Evolutionary conservation across 805 yeast genomes (phyloP).

Genomic region (Suhomyces sp.): DNA sequence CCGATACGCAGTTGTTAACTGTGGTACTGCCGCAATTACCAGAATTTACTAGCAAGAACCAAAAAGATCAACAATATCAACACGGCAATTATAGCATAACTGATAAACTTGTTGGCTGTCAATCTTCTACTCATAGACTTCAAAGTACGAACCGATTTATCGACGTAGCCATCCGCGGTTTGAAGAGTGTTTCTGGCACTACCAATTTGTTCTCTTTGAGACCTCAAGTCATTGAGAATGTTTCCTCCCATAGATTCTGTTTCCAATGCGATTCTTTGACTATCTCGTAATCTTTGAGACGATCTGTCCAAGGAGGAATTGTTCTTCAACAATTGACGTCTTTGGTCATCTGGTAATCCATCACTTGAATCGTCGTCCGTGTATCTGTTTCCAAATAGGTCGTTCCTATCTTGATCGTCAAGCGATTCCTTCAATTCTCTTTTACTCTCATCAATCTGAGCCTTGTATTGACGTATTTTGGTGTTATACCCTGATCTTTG

Average conservation of each 20-base stretch:
- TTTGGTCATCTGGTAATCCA: constrained; percentile 56
- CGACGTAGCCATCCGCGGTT: constrained; percentile 92
- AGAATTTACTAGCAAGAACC: constrained; percentile 80
- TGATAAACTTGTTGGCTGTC: constrained; percentile 86
- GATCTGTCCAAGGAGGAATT: constrained; percentile 80
- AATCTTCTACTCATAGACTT: constrained; percentile 89
- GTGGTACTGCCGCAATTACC: constrained; percentile 29
- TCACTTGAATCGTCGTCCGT: constrained; percentile 30
- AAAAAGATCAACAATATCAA: constrained; percentile 75
- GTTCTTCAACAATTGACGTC: constrained; percentile 75
- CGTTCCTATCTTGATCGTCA: constrained; percentile 70
- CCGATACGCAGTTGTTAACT: neutral
- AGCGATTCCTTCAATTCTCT: constrained; percentile 50
- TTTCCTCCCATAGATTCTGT: constrained; percentile 91
- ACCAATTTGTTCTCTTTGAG: constrained; percentile 88
- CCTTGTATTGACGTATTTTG: constrained; percentile 68
- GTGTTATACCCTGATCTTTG: constrained; percentile 70
- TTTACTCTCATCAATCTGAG: constrained; percentile 57
- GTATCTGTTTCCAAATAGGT: constrained; percentile 62
- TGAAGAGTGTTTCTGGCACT: constrained; percentile 81
- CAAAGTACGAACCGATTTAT: constrained; percentile 80
- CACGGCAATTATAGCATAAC: constrained; percentile 88
- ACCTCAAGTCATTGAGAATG: constrained; percentile 80
- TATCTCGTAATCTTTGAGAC: constrained; percentile 78
- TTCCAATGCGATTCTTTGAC: constrained; percentile 86